Conservation (phyloP, 768 basidiomycete species). For the Russula earlei region DNA sequence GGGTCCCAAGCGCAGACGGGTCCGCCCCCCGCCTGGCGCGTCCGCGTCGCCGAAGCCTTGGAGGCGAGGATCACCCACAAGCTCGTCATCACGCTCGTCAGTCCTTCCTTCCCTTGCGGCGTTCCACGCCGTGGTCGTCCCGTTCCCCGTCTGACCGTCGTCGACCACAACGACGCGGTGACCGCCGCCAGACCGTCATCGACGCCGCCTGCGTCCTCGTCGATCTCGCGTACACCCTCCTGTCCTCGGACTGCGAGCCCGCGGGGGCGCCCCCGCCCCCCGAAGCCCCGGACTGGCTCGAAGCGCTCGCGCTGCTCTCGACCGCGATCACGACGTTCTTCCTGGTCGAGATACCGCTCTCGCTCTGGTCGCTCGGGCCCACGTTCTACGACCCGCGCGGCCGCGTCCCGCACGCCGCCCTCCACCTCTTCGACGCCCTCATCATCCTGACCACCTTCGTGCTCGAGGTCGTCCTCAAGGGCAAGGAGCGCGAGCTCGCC, state of each 20-base stretch:
- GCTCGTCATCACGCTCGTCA: constrained; percentile 18
- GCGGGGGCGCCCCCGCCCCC: constrained; percentile 30
- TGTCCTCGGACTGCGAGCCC: constrained; percentile 43
- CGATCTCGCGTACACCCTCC: constrained; percentile 61
- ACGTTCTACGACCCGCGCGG: constrained; percentile 54
- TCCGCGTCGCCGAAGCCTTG: constrained; percentile 6
- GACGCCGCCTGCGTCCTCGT: constrained; percentile 65
- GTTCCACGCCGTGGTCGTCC: not conserved
- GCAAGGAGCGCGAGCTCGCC: constrained; percentile 61
- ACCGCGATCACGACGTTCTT: constrained; percentile 63
- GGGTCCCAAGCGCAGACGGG: not conserved
- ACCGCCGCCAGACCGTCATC: constrained; percentile 54
- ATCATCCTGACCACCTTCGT: constrained; percentile 67
- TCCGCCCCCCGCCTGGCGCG: not conserved
- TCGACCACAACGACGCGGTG: too few relatives aligned
- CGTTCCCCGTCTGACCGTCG: too few relatives aligned
- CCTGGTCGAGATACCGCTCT: constrained; percentile 66
- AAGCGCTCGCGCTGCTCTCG: constrained; percentile 51
- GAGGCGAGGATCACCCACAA: constrained; percentile 11
- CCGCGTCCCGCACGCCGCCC: constrained; percentile 39
- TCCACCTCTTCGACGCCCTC: constrained; percentile 69
- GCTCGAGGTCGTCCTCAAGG: constrained; percentile 59
- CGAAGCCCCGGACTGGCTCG: constrained; percentile 51
- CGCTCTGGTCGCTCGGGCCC: constrained; percentile 57
- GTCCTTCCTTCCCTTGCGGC: constrained; percentile 5